phyloP scores from a whole-genome alignment of 2,329 filamentous ascomycete species.

The Xylariaceae sp. region DNA sequence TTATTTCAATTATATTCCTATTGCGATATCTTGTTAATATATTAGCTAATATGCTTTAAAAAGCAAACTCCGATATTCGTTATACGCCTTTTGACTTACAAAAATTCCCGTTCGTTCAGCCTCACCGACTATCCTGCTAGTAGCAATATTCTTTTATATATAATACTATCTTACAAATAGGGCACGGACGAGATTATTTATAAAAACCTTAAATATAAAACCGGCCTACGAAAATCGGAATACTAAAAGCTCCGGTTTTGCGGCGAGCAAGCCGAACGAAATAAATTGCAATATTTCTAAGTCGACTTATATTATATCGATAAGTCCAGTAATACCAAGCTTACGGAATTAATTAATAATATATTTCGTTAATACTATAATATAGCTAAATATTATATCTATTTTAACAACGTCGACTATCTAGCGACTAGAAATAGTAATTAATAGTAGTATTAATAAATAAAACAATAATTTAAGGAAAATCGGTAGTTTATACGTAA shows the following conservation, averaged over 20 bases:
- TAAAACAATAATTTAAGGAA: background rate
- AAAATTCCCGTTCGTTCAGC: background rate
- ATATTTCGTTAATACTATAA: background rate
- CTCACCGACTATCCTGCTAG: background rate
- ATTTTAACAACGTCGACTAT: background rate
- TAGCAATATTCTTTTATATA: background rate
- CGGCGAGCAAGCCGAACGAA: background rate
- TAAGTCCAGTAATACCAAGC: background rate
- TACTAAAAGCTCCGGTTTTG: slow-evolving; percentile 5
- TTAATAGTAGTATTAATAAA: too few relatives aligned
- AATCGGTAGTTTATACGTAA: too few relatives aligned
- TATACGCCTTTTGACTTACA: background rate
- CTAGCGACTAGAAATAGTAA: too few relatives aligned
- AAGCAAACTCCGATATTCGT: background rate
- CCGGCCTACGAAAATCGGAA: background rate
- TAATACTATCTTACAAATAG: background rate
- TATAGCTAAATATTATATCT: background rate
- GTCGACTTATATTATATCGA: slow-evolving; percentile 1
- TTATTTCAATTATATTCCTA: background rate
- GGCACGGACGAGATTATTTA: background rate
- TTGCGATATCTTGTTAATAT: background rate
- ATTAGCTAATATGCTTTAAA: background rate
- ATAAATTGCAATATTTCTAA: background rate
- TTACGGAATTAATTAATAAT: background rate
- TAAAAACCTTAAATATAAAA: background rate